phyloP scores from a whole-genome alignment of 768 basidiomycete genomes.

The Harrya chromipes region DNA sequence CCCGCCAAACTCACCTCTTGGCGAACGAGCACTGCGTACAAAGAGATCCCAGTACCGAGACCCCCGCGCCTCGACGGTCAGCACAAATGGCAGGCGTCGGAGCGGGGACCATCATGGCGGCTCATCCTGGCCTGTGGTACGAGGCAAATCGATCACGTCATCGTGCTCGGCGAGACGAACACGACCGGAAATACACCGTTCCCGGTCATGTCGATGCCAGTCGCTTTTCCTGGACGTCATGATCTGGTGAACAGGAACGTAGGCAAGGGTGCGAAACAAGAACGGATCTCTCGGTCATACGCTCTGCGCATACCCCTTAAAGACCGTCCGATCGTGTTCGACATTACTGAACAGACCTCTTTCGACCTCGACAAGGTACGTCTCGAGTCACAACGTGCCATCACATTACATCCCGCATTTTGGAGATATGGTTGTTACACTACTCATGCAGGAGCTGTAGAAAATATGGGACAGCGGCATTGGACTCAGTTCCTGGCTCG shows the following conservation, averaged over 20 bases:
- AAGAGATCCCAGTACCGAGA: constrained; percentile 63
- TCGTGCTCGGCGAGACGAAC: constrained; percentile 42
- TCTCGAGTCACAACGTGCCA: neutral
- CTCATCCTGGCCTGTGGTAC: constrained; percentile 53
- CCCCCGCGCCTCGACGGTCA: constrained; percentile 42
- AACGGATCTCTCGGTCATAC: constrained; percentile 47
- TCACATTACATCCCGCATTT: no score
- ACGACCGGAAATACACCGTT: constrained; percentile 47
- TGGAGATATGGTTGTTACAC: neutral
- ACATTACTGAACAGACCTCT: constrained; percentile 74
- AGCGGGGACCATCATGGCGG: constrained; percentile 53
- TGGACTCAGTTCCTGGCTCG: constrained; percentile 78
- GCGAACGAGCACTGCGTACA: constrained; percentile 66
- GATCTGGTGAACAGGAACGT: neutral
- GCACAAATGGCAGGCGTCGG: constrained; percentile 25
- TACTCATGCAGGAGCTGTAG: constrained; percentile 39
- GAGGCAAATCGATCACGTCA: constrained; percentile 24
- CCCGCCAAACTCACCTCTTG: constrained; percentile 73
- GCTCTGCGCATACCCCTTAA: neutral
- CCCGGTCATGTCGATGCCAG: constrained; percentile 68
- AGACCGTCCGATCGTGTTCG: constrained; percentile 32
- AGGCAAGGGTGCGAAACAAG: constrained; percentile 51
- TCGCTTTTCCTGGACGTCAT: constrained; percentile 39
- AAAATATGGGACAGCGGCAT: constrained; percentile 98
- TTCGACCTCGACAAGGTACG: constrained; percentile 92